Base-by-base conservation (phyloP, 2,329 filamentous ascomycete genomes). In the Verticillium dahliae region DNA sequence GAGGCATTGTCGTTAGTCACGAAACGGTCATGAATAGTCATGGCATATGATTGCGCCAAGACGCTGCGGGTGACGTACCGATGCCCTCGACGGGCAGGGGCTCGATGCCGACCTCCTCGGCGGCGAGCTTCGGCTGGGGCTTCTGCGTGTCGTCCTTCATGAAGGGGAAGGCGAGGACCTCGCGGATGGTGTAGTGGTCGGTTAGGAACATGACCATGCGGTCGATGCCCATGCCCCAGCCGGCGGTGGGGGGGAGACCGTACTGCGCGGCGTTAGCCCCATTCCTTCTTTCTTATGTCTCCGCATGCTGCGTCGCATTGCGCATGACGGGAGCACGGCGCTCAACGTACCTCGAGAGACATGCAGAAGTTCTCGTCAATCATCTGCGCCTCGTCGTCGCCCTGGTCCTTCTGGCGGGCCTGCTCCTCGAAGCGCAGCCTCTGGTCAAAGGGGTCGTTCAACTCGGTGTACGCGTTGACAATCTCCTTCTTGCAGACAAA, bases 401-500 rank as follows among this genome's bases (percentile, higher is more conserved):
- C 95, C 78, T 96, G 91, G 6, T 88, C 92, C 85, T 98, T 98
- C 81, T 98, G 93, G 70, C 87, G 85, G 4, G 93, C 94, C 79
- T 99, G 95, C 85, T 66, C 65, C 54, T 65, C 64, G 75, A 94
- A 94, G 35, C 92, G 87, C 65, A 94, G 79, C 65, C 95, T 87
- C 81, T 99, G 95, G 76, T 97, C 93, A 71, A 96, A 94, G 61
- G 94, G 92, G 71, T 97, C 63, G 60, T 96, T 96, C 84, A 99
- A 88, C 86, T 99, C 95, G 45, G 94, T 98, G 80, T 97, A 96
- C 34, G 93, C 93, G 73, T 99, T 98, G 71, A 89, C 90, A 68
- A 98, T 97, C 75, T 98, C 94, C 85, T 95, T 96, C 84, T 92
- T 96, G 82, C 90, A 92, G 56, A 97, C 95, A 68, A 99, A 99